Base-by-base conservation (phyloP, 192 early-diverging fungal species). In the Martensiomyces pterosporus region DNA sequence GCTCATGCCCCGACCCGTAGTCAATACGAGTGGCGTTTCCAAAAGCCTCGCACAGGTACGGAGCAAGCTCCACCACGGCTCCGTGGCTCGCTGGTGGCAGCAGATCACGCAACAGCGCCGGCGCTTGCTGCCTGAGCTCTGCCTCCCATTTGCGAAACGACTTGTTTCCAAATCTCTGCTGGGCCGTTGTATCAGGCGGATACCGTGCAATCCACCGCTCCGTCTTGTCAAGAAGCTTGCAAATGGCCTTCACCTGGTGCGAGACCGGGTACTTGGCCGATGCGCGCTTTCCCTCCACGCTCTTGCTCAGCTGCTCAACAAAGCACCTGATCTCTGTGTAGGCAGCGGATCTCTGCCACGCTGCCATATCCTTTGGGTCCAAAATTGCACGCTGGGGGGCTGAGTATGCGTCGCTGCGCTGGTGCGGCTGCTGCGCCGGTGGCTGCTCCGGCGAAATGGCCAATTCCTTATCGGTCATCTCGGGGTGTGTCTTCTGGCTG, bases 1-100 rank as follows among this genome's bases (percentile, higher is more conserved):
- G 73, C 64, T 99, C 97, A 59, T 99, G 97, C 12, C 97, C 97
- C 23, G 84, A 89, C 14, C 97, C 97, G 62, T 99, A 99, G 67
- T 99, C 97, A 15, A 99, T 89, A 13, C 97, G 80, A 2, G 82
- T 90, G 7, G 75, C 78, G 58, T 99, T 85, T 2, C 97, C 97
- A 80, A 97, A 95, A 9, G 72, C 57, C 18, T 75, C 76, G 0
- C 52, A 70, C 24, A 95, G 75, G 52, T 97, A 97, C 18, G 83
- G 58, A 0, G 47, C 55, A 4, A 96, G 61, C 73, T 98, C 95
- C 7, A 77, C 37, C 13, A 82, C 65, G 0, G 85, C 85, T 1
- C 52, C 49, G 40, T 83, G 75, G 7, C 24, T 9, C 40, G 23
- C 29, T 14, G 16, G 25, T 2, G 61, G 61, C 47, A 65, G 62